phyloP scores from a whole-genome alignment of 1,284 basidiomycete genomes.

The Fomes fomentarius region DNA sequence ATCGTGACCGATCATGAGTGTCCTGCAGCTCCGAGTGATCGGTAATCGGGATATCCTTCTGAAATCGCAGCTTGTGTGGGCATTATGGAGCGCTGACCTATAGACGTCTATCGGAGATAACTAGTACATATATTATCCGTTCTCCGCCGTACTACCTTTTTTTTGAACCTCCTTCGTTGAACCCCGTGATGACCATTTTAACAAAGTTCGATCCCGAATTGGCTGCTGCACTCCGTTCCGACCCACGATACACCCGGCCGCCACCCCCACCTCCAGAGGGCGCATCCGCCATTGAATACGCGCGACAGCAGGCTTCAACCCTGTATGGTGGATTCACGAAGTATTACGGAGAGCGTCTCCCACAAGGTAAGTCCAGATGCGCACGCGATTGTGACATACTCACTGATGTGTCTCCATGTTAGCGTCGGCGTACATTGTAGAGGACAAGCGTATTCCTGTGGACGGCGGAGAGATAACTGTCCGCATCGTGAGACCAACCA shows the following conservation, averaged over 20 bases:
- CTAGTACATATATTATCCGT: too few relatives aligned
- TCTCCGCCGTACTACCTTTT: too few relatives aligned
- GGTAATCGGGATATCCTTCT: too few relatives aligned
- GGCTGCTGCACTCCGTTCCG: background rate
- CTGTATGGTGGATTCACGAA: background rate
- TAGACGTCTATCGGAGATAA: too few relatives aligned
- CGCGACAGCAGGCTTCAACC: background rate
- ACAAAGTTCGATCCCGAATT: background rate
- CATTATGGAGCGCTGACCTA: too few relatives aligned
- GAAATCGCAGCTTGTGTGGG: too few relatives aligned
- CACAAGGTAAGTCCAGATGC: background rate
- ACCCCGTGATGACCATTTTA: too few relatives aligned
- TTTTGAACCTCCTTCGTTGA: too few relatives aligned
- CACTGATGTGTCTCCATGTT: background rate
- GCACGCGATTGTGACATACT: background rate
- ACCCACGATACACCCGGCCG: background rate
- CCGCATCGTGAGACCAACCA: background rate
- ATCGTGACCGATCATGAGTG: too few relatives aligned
- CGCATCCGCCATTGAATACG: background rate
- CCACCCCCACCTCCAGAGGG: background rate
- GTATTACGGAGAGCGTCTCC: background rate
- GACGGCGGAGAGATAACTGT: constrained; percentile 2
- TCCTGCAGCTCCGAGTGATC: too few relatives aligned
- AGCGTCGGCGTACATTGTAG: background rate
- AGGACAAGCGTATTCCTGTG: background rate